Evolutionary conservation across 1,284 basidiomycete species (phyloP).

Genomic region (Anthracocystis panici-leucophaei): DNA sequence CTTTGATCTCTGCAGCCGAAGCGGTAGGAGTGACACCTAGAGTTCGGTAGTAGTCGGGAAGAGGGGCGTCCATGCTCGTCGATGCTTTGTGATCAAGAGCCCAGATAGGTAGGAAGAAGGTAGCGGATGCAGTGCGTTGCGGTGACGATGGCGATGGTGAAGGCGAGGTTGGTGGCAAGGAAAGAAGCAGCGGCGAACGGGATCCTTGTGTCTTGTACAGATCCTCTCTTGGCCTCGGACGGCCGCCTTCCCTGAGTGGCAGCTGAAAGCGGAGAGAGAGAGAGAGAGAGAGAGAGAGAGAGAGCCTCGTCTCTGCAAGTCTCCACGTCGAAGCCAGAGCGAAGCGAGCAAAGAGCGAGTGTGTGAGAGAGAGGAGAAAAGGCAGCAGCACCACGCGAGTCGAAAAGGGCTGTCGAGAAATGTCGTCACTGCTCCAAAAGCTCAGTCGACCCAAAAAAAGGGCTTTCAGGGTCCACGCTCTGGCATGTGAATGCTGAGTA

Average conservation of each 20-base stretch:
- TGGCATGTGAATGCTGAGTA: slow-evolving; percentile 47
- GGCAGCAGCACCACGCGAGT: not conserved
- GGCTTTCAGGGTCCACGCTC: slow-evolving; percentile 1
- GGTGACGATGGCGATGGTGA: not conserved
- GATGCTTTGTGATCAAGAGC: not conserved
- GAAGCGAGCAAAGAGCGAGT: no score
- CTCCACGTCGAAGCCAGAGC: no score
- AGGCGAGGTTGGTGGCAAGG: not conserved
- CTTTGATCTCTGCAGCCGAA: slow-evolving; percentile 79
- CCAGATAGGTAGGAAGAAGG: not conserved
- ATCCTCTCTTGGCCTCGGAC: not conserved
- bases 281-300: not conserved
- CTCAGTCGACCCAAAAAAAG: slow-evolving; percentile 5
- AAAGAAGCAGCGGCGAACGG: not conserved
- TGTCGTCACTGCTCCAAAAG: slow-evolving; percentile 32
- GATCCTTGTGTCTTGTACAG: not conserved
- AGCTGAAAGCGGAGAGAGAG: slow-evolving; percentile 15
- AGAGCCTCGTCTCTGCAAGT: no score
- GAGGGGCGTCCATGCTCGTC: slow-evolving; percentile 44
- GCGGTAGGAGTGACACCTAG: slow-evolving; percentile 74
- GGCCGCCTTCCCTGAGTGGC: slow-evolving; percentile 4
- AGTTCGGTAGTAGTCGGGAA: slow-evolving; percentile 64
- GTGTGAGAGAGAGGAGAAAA: not conserved
- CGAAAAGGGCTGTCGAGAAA: not conserved
- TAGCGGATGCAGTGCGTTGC: no score